A percentile compares a stretch with the other conserved stretches of the same genome.
phyloP scores from a whole-genome alignment of 768 basidiomycete species.

The Termitomyces sp. region DNA sequence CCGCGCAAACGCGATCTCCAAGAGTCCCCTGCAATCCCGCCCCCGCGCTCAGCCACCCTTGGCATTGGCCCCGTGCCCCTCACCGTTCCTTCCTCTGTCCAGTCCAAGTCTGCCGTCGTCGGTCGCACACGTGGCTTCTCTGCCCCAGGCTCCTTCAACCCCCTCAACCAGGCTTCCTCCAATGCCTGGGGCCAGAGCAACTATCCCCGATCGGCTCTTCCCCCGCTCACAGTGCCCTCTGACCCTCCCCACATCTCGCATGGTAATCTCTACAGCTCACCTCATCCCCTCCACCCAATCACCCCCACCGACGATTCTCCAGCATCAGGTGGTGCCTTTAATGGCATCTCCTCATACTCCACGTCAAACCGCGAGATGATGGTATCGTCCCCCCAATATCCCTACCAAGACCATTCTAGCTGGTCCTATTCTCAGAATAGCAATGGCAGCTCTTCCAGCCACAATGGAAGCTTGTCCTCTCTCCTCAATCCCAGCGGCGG shows the following conservation, averaged over 20 bases:
- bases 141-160: slow-evolving; percentile 75
- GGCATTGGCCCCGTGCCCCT: slow-evolving; percentile 67
- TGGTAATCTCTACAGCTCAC: slow-evolving; percentile 51
- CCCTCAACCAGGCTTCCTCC: slow-evolving; percentile 54
- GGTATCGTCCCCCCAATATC: slow-evolving; percentile 50
- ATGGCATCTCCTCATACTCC: slow-evolving; percentile 38
- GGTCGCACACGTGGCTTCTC: slow-evolving; percentile 77
- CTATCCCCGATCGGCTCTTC: slow-evolving; percentile 62
- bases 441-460: slow-evolving; percentile 52
- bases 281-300: slow-evolving; percentile 61
- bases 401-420: slow-evolving; percentile 55
- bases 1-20: slow-evolving; percentile 75
- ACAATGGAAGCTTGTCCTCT: slow-evolving; percentile 73
- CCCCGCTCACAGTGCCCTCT: slow-evolving; percentile 79
- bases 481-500: slow-evolving; percentile 68
- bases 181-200: slow-evolving; percentile 50
- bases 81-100: slow-evolving; percentile 49
- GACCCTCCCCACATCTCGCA: slow-evolving; percentile 62
- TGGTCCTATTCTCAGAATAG: slow-evolving; percentile 44
- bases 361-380: slow-evolving; percentile 37
- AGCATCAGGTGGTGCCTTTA: slow-evolving; percentile 37
- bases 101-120: slow-evolving; percentile 38
- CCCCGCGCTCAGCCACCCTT: slow-evolving; percentile 65
- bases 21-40: slow-evolving; percentile 65
- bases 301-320: slow-evolving; percentile 69